Base-by-base conservation (phyloP, 768 basidiomycete genomes). In the Amanita jacksonii region DNA sequence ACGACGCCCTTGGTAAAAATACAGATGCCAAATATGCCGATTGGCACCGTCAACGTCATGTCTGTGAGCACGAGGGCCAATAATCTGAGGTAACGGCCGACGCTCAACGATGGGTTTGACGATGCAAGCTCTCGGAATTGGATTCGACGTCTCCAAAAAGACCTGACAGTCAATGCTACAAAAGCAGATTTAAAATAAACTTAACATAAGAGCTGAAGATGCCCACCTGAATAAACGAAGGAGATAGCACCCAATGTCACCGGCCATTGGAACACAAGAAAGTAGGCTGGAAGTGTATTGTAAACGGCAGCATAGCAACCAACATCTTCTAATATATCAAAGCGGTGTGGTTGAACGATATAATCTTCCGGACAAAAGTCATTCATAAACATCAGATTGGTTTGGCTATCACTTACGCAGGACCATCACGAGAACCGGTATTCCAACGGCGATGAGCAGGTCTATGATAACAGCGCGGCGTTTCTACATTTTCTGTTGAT, bases 311-410 rank as follows among this genome's bases (percentile, higher is more conserved):
- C 61, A 5, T 56, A 49, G 47, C 79, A 79, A 0, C 79, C 76
- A 5, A 70, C 51, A 41, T 66, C 64, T 54, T 76, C 66, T 2
- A 70, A 48, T 30, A 79, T 67, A 44, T 73, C 54, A 47, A 64
- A 79, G 6, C 76, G 69, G 46, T 71, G 68, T 13, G 67, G 64
- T 55, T 78, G 74, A 0, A 76, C 69, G n/a, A 76, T 52, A 16
- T 65, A 63, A 27, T 78, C 77, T 78, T n/a, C n/a, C n/a, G n/a
- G n/a, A n/a, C n/a, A n/a, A n/a, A n/a, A n/a, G n/a, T n/a, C n/a
- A n/a, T n/a, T n/a, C n/a, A n/a, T n/a, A n/a, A n/a, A 34, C 27
- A 28, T n/a, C 27, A 28, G 27, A 28, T 28, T 6, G 27, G 6
- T 6, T 28, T 12, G 27, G 6, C 27, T 6, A 25, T 0, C 13